phyloP scores from a whole-genome alignment of 2,329 filamentous ascomycete species.

The Botrytis cinerea region DNA sequence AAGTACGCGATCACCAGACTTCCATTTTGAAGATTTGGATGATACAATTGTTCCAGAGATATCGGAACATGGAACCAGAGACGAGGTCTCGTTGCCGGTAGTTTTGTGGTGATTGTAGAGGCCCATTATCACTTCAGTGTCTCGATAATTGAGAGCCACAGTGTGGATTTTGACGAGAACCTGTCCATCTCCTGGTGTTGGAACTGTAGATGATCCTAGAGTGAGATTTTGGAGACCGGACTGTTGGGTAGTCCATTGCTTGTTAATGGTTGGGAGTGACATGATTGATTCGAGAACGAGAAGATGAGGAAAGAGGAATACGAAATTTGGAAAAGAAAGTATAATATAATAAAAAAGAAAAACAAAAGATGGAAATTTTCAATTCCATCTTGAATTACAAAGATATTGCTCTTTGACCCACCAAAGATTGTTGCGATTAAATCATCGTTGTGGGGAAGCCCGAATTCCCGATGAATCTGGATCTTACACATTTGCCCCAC shows the following conservation, averaged over 20 bases:
- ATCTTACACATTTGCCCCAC: constrained; percentile 12
- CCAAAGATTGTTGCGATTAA: neutral
- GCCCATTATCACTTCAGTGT: constrained; percentile 35
- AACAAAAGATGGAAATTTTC: neutral
- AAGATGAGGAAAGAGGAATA: neutral
- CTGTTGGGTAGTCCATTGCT: constrained; percentile 58
- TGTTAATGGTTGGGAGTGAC: constrained; percentile 35
- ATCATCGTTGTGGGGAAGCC: constrained; percentile 3
- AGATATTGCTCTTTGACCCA: constrained; percentile 15
- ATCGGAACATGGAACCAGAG: constrained; percentile 64
- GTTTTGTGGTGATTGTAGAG: constrained; percentile 66
- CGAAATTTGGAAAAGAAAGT: neutral
- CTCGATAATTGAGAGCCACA: constrained; percentile 38
- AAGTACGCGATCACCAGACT: constrained; percentile 64
- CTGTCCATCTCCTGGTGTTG: constrained; percentile 52
- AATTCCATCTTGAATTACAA: neutral
- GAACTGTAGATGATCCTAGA: constrained; percentile 49
- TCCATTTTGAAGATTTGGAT: constrained; percentile 50
- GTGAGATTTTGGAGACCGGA: constrained; percentile 57
- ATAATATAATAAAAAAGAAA: neutral
- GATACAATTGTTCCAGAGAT: constrained; percentile 65
- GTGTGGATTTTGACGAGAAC: constrained; percentile 40
- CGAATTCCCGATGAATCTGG: constrained; percentile 19
- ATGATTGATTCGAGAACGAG: neutral
- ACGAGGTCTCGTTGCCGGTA: constrained; percentile 42